Evolutionary conservation across 1,139 yeast genomes (phyloP), one percentile per base, ranked within the genome.

Genomic region (Protomyces inundatus): DNA sequence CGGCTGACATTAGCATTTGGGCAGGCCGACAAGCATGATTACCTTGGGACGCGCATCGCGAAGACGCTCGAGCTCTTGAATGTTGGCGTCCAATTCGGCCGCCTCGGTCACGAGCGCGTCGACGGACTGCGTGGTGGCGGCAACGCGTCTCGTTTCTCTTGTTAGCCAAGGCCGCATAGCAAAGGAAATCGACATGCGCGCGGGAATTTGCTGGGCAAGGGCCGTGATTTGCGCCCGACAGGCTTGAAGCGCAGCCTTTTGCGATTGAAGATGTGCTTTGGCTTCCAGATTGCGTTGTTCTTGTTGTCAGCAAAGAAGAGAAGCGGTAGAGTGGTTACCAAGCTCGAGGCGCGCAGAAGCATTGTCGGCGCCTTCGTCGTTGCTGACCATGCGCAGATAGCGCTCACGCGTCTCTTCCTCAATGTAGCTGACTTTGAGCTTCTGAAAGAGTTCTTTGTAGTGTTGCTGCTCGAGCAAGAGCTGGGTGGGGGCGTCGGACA

Each of bases 351-450:
- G 48, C 6, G 48, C 48, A 14, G 48, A 23, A 1, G 48, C 9
- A 9, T 42, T 30, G 23, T 23, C 32, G 10, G 48, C n/a, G 7
- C n/a, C 32, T 6, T 42, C 48, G 42, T 39, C 42, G n/a, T 42
- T 30, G 10, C 14, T 37, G 16, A 23, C 33, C 35, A 23, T 34
- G 14, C 32, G 61, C 59, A 85, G 74, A 71, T 85, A 85, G 73
- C 82, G 80, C 67, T 85, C 87, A 68, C 87, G 79, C 1, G 88
- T 81, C 69, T 85, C 90, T 69, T 85, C 87, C 70, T 86, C 90
- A 57, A 85, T 73, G 70, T 84, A 85, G 56, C 84, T 80, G 66
- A 84, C 83, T 70, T 85, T 84, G 55, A 85, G 74, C 50, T 67
- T 67, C 9, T 65, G 66, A 32, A 67, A 67, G 33, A 67, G 59